Conservation (phyloP, 1,139 yeast genomes). For the Diutina rugosa region DNA sequence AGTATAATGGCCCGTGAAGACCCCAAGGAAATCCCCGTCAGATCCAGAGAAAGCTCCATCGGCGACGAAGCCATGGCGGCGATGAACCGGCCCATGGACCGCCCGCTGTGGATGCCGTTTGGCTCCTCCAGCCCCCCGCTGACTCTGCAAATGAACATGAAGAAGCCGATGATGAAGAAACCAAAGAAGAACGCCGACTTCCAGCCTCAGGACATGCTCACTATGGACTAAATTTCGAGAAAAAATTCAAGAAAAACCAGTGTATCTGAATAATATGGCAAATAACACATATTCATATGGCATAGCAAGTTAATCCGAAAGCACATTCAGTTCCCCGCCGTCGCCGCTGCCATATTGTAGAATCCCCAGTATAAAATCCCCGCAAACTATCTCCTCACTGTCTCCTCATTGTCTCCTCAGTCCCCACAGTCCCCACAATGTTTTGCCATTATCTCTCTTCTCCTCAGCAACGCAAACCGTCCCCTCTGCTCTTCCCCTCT, state of each 20-base stretch:
- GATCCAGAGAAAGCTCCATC: background rate
- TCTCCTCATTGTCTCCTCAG: too few relatives aligned
- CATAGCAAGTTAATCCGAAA: too few relatives aligned
- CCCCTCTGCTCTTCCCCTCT: background rate
- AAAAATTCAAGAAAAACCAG: too few relatives aligned
- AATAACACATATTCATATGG: too few relatives aligned
- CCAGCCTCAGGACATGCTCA: background rate
- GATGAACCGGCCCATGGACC: background rate
- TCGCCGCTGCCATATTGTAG: background rate
- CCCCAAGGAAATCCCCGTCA: background rate
- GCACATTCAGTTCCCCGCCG: too few relatives aligned
- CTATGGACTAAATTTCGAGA: background rate
- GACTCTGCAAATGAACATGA: background rate
- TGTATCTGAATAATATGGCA: background rate
- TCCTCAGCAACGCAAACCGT: background rate
- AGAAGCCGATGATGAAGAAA: background rate
- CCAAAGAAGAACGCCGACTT: background rate
- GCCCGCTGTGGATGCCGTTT: background rate
- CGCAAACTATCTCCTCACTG: background rate
- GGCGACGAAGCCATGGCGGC: background rate
- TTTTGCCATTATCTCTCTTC: too few relatives aligned
- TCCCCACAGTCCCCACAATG: too few relatives aligned
- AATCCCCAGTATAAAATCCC: background rate
- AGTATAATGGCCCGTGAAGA: background rate
- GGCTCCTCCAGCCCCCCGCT: background rate